Percentiles rank a stretch among this genome's conserved stretches.
Conservation (phyloP, 331 rosid genomes). For the Rosa hybrid region DNA sequence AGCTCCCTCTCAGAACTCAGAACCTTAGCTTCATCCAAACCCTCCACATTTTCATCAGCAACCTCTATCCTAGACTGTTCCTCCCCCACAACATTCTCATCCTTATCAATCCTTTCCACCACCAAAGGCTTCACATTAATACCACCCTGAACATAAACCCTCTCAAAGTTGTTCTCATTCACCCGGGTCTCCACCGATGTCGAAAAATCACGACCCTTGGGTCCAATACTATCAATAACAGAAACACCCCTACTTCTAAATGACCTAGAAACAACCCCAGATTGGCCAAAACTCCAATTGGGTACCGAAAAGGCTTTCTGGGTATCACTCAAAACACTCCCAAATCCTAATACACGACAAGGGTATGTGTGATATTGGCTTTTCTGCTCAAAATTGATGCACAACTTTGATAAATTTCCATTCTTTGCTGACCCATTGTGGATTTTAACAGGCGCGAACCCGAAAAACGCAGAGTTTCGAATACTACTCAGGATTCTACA, state of each 20-base stretch:
- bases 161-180: slow-evolving; percentile 58
- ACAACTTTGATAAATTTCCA: slow-evolving; percentile 23
- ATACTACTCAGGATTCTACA: slow-evolving; percentile 45
- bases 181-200: slow-evolving; percentile 45
- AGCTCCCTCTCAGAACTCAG: slow-evolving; percentile 37
- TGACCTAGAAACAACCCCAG: slow-evolving; percentile 39
- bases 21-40: slow-evolving; percentile 35
- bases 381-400: slow-evolving; percentile 32
- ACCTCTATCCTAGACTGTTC: slow-evolving; percentile 38
- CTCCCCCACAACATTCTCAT: slow-evolving; percentile 44
- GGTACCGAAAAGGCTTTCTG: slow-evolving; percentile 38
- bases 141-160: slow-evolving; percentile 61
- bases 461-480: slow-evolving; percentile 47
- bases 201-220: slow-evolving; percentile 52
- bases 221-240: slow-evolving; percentile 37
- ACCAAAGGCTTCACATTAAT: slow-evolving; percentile 53
- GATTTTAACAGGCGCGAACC: slow-evolving; percentile 37
- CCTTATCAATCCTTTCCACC: slow-evolving; percentile 55
- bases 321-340: slow-evolving; percentile 28
- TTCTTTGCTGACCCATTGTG: slow-evolving; percentile 21
- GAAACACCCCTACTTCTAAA: slow-evolving; percentile 30
- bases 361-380: slow-evolving; percentile 30
- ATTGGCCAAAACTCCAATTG: slow-evolving; percentile 44
- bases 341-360: slow-evolving; percentile 34
- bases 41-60: slow-evolving; percentile 32